These are phyloP conservation scores for Pleurotus citrinopileatus DNA, from an alignment of 768 basidiomycete genomes.

Conservation along the genomic window DNA sequence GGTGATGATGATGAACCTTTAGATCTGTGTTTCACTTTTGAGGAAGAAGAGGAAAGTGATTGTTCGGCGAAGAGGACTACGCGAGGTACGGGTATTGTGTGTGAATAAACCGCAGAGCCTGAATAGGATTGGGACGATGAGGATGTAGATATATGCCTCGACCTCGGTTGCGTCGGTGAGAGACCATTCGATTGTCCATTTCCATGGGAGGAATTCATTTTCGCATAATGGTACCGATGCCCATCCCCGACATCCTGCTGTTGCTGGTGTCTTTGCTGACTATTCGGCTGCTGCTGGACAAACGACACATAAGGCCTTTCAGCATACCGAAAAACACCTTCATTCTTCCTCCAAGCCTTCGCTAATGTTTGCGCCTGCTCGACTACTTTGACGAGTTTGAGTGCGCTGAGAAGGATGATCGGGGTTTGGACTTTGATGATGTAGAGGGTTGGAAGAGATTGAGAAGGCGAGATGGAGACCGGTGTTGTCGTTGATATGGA, in stretches of 20 bases:
- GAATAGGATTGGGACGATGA: neutral
- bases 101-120: neutral
- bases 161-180: too few relatives aligned
- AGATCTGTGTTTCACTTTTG: neutral
- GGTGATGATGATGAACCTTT: neutral
- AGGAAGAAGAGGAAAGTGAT: neutral
- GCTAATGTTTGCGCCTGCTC: constrained; percentile 39
- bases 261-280: too few relatives aligned
- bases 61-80: constrained; percentile 6
- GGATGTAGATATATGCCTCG: neutral
- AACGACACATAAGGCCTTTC: neutral
- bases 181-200: too few relatives aligned
- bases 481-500: constrained; percentile 1
- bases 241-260: neutral
- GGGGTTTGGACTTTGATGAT: constrained; percentile 32
- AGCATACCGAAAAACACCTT: constrained; percentile 17
- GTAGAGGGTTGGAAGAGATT: constrained; percentile 22
- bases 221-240: constrained; percentile 3
- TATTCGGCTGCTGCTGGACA: neutral
- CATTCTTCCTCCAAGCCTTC: constrained; percentile 21
- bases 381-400: constrained; percentile 37
- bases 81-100: neutral
- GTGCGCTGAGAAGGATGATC: constrained; percentile 33
- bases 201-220: neutral
- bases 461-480: constrained; percentile 7